A percentile compares a stretch with the other conserved stretches of the same genome.
Evolutionary conservation across 148 eudicot species (phyloP).

Genomic region (Nyssa sinensis): DNA sequence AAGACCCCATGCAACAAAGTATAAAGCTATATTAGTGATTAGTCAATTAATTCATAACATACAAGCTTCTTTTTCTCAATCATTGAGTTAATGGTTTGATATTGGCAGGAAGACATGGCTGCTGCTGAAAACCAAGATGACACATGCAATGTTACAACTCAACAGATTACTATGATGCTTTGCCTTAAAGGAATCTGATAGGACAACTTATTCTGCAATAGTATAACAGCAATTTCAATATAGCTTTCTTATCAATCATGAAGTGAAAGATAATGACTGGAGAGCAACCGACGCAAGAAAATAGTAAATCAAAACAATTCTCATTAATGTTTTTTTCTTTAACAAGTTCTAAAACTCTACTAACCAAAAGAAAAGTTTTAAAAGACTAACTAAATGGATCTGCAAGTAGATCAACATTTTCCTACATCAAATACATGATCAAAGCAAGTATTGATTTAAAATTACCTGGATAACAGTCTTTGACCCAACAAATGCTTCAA

Average conservation of each 20-base stretch:
- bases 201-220: background rate
- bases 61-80: no score
- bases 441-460: background rate
- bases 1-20: no score
- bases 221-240: background rate
- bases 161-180: background rate
- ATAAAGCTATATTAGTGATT: no score
- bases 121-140: no score
- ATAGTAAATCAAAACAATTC: no score
- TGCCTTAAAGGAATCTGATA: background rate
- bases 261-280: background rate
- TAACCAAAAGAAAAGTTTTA: no score
- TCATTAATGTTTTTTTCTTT: background rate
- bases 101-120: no score
- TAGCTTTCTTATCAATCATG: background rate
- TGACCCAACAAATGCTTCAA: slow-evolving; percentile 66
- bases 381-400: background rate
- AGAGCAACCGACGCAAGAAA: background rate
- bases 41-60: no score
- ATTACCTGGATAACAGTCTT: slow-evolving; percentile 70
- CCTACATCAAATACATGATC: background rate
- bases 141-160: no score
- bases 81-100: no score
- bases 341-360: no score
- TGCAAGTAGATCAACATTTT: background rate